Evolutionary conservation across 352 stramenopile genomes (phyloP), one percentile per base, ranked within the genome.

Genomic region (Thalassiosira ordinaria): DNA sequence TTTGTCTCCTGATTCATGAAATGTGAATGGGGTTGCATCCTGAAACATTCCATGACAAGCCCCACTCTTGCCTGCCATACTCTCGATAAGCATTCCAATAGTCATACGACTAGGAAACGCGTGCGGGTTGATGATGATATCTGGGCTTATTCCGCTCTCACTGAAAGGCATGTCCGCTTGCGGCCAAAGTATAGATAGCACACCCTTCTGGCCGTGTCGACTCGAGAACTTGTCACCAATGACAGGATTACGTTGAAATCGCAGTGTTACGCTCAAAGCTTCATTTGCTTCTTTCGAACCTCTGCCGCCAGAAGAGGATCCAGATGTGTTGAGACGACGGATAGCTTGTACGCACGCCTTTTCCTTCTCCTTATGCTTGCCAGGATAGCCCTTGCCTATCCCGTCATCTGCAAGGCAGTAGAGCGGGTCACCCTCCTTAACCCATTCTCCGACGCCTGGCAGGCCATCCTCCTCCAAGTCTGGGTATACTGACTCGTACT

Each of bases 111-210:
- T 99, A 55, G 98, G 97, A 74, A 97, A 96, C 33, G 91, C 92
- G 87, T 99, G 97, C 35, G 98, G 98, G 89, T 99, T 99, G 90
- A 99, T 99, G 85, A 99, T 99, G 51, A 99, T 91, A 91, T 99
- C 98, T 1, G 98, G 98, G 24, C 92, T 97, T 69, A 99, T 99
- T 20, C 98, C 98, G 65, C 95, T 97, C 88, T 99, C 97, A 20
- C 96, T 97, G 90, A 99, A 99, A 6, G 97, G 98, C 97, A 99
- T 99, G 84, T 99, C 97, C 8, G 94, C 92, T 84, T 99, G 97
- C 2, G 97, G 97, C 97, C 97, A 99, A 61, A 99, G 75, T 77
- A 99, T 98, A 93, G 96, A 98, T 77, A 99, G 93, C 18, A 99
- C 97, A 87, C 98, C 98, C 89, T 99, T 99, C 89, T 99, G 98